phyloP scores from a whole-genome alignment of 2,329 filamentous ascomycete genomes.

The Hypomyces perniciosus region DNA sequence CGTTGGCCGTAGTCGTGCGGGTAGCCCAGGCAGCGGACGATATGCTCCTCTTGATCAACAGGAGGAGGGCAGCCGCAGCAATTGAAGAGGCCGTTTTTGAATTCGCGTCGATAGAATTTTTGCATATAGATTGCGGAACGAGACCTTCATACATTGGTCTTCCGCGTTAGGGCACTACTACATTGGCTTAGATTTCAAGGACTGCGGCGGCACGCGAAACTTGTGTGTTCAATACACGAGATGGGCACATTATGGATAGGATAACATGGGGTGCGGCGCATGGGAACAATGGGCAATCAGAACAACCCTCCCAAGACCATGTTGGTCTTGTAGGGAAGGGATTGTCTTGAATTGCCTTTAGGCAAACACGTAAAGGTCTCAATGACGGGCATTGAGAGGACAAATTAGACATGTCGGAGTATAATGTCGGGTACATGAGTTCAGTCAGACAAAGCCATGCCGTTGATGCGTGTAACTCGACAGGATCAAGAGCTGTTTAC shows the following conservation, averaged over 20 bases:
- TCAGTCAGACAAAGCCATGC: neutral
- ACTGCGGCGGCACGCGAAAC: too few species aligned
- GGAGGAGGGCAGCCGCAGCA: conserved; percentile 29
- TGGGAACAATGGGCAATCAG: neutral
- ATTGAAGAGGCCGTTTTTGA: conserved; percentile 18
- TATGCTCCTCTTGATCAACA: conserved; percentile 38
- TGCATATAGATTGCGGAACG: conserved; percentile 34
- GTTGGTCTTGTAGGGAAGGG: neutral
- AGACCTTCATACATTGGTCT: neutral
- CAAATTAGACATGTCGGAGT: neutral
- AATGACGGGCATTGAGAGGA: neutral
- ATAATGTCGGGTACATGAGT: neutral
- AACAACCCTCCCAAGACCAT: neutral
- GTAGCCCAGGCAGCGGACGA: conserved; percentile 32
- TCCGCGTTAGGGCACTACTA: neutral
- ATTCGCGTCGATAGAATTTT: conserved; percentile 23
- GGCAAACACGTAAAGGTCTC: neutral
- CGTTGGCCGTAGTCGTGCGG: conserved; percentile 33
- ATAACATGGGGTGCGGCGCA: neutral
- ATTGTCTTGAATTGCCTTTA: neutral
- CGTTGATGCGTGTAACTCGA: too few species aligned
- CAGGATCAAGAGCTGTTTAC: too few species aligned
- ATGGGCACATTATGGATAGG: neutral
- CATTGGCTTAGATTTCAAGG: conserved; percentile 5
- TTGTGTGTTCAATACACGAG: conserved; percentile 2